Evolutionary conservation across 202 grass and related monocot genomes (phyloP).

Genomic region (Hordeum pubiflorum): DNA sequence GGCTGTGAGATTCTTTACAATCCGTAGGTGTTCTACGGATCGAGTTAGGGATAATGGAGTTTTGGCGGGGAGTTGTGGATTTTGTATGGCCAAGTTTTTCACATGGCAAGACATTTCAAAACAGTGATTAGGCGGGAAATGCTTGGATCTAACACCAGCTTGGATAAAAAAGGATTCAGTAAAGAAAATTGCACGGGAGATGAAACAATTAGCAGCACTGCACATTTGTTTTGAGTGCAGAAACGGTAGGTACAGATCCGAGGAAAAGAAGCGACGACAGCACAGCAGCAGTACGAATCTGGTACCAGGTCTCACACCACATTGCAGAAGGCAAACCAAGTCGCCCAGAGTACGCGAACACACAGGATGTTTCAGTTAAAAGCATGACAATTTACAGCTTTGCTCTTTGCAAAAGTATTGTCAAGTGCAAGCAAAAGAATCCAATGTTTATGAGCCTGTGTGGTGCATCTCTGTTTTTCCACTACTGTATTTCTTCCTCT

Average conservation of each 20-base stretch:
- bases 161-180: background rate
- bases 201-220: background rate
- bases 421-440: background rate
- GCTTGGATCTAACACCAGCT: background rate
- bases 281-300: background rate
- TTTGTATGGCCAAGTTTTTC: background rate
- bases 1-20: too few relatives aligned
- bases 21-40: too few relatives aligned
- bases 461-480: background rate
- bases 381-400: background rate
- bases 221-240: background rate
- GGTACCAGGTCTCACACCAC: background rate
- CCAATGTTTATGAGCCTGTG: background rate
- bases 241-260: background rate
- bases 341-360: too few relatives aligned
- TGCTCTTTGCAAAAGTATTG: background rate
- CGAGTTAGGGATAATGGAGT: background rate
- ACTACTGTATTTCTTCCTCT: background rate
- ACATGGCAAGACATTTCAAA: background rate
- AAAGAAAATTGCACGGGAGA: background rate
- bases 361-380: background rate
- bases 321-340: background rate
- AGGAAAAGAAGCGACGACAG: background rate
- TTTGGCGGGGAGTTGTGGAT: background rate
- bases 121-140: background rate